Evolutionary conservation across 2,329 filamentous ascomycete species (phyloP).

Genomic region (Paraphaeosphaeria minitans): DNA sequence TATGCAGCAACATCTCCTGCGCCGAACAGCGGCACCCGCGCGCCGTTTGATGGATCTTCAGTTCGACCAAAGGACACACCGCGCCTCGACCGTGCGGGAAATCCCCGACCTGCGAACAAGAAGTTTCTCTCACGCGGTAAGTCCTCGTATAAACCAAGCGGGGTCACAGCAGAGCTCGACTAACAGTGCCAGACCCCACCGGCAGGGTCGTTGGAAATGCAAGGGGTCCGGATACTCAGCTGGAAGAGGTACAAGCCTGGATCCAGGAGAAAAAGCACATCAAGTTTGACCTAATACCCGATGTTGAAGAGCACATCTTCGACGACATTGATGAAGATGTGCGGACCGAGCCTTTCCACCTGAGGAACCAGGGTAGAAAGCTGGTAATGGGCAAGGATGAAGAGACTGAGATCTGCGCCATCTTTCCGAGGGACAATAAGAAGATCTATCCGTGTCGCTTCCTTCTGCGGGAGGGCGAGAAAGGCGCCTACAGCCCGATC

Average conservation of each 20-base stretch:
- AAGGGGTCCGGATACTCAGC: background rate
- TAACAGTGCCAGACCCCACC: background rate
- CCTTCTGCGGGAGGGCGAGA: background rate
- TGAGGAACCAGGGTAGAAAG: slow-evolving; percentile 1
- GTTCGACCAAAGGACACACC: background rate
- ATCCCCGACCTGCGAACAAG: background rate
- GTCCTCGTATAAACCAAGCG: background rate
- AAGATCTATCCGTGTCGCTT: background rate
- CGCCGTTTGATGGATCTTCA: background rate
- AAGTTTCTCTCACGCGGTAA: background rate
- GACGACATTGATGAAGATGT: slow-evolving; percentile 1
- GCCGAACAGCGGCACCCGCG: background rate
- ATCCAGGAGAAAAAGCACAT: background rate
- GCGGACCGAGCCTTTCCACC: background rate
- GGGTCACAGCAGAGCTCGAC: background rate
- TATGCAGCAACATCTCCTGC: background rate
- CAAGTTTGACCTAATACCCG: background rate
- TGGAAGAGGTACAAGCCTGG: slow-evolving; percentile 4
- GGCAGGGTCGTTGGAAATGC: background rate
- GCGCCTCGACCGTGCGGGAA: background rate
- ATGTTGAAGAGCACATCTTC: background rate
- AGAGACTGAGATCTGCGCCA: background rate
- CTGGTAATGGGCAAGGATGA: background rate
- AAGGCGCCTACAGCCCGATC: background rate
- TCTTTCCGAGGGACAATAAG: background rate